These are phyloP conservation scores for Boletus edulis DNA, from an alignment of 768 basidiomycete species.

Conservation along the genomic window DNA sequence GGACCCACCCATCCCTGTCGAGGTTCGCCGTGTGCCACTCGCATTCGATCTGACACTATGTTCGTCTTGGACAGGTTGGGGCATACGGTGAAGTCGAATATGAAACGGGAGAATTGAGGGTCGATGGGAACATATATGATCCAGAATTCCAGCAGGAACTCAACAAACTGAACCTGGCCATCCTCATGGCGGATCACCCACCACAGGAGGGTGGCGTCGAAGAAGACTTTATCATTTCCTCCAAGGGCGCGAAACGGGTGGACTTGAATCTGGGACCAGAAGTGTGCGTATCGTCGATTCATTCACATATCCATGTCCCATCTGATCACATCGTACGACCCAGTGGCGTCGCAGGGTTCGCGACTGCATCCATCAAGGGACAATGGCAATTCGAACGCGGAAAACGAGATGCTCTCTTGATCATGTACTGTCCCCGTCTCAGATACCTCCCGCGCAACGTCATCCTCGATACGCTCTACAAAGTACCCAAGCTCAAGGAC, in stretches of 20 bases:
- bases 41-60: not conserved
- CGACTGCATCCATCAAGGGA: slow-evolving; percentile 31
- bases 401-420: slow-evolving; percentile 33
- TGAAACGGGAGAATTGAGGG: slow-evolving; percentile 29
- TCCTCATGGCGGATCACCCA: slow-evolving; percentile 14
- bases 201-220: slow-evolving; percentile 17
- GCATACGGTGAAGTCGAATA: slow-evolving; percentile 31
- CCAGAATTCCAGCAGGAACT: slow-evolving; percentile 16
- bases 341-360: slow-evolving; percentile 26
- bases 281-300: slow-evolving; percentile 16
- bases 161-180: not conserved
- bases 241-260: slow-evolving; percentile 18
- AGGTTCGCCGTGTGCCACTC: slow-evolving; percentile 18
- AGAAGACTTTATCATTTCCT: slow-evolving; percentile 22
- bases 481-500: slow-evolving; percentile 23
- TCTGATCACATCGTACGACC: not conserved
- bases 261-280: slow-evolving; percentile 14
- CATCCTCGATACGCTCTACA: slow-evolving; percentile 25
- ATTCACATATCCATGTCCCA: no score
- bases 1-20: slow-evolving; percentile 34
- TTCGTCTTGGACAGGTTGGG: slow-evolving; percentile 27
- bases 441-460: slow-evolving; percentile 18
- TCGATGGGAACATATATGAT: slow-evolving; percentile 35
- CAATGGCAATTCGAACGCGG: slow-evolving; percentile 34
- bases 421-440: slow-evolving; percentile 32